Evolutionary conservation across 2,329 filamentous ascomycete species (phyloP).

Genomic region (Fusarium begoniae): DNA sequence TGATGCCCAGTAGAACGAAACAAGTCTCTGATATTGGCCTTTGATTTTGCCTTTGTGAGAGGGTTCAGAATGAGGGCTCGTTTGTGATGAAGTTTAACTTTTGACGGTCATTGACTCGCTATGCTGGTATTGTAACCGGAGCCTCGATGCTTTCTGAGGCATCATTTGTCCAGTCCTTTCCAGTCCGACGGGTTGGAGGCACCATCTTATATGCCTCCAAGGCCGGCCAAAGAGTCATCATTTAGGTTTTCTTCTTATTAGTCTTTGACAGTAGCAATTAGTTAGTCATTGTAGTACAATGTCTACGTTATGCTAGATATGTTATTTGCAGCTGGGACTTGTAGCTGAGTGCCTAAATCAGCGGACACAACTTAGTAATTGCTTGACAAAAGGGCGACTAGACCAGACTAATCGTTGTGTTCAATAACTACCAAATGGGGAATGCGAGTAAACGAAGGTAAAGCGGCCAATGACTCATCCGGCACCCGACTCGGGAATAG

Average conservation of each 20-base stretch:
- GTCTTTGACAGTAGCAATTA: too few species aligned
- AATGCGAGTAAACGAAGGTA: neutral
- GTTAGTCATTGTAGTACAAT: too few species aligned
- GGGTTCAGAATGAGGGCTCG: neutral
- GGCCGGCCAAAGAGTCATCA: too few species aligned
- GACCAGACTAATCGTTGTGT: neutral
- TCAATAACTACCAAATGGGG: neutral
- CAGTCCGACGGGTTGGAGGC: too few species aligned
- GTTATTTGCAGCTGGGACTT: too few species aligned
- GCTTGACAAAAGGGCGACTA: neutral
- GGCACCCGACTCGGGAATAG: neutral
- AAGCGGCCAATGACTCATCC: slow-evolving; percentile 13
- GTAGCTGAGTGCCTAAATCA: too few species aligned
- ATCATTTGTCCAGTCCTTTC: neutral
- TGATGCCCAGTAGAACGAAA: neutral
- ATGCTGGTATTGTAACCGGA: neutral
- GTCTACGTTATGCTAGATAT: too few species aligned
- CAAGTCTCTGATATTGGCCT: neutral
- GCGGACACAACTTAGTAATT: neutral
- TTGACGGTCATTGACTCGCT: neutral
- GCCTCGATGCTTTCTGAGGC: neutral
- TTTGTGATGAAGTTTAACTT: neutral
- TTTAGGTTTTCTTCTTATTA: too few species aligned
- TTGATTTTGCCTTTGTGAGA: neutral
- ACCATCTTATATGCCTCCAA: too few species aligned